phyloP scores from a whole-genome alignment of 2,329 filamentous ascomycete genomes.

The Bipolaris victoriae region DNA sequence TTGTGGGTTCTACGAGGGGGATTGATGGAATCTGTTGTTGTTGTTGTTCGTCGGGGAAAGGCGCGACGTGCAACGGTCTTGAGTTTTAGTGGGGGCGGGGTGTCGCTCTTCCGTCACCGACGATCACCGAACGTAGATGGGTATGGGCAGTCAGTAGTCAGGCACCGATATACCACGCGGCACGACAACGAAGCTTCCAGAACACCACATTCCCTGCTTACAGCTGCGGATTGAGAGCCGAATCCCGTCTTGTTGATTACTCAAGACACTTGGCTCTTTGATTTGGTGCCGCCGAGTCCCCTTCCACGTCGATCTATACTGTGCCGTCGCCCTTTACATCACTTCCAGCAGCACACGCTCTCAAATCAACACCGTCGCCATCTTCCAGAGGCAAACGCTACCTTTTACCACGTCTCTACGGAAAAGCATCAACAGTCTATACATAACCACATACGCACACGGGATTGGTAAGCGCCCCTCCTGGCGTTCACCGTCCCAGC shows the following conservation, averaged over 20 bases:
- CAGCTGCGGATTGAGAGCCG: neutral
- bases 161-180: conserved; percentile 25
- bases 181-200: conserved; percentile 34
- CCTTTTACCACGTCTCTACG: neutral
- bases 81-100: conserved; percentile 30
- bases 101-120: conserved; percentile 23
- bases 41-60: conserved; percentile 21
- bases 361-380: neutral
- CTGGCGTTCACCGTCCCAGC: conserved; percentile 20
- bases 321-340: neutral
- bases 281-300: neutral
- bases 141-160: conserved; percentile 13
- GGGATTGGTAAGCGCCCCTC: conserved; percentile 27
- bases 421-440: neutral
- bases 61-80: conserved; percentile 21
- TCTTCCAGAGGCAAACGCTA: neutral
- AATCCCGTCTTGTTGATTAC: neutral
- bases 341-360: neutral
- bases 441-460: neutral
- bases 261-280: neutral
- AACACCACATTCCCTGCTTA: conserved; percentile 12
- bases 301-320: neutral
- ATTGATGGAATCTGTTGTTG: conserved; percentile 7
- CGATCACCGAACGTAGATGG: conserved; percentile 8
- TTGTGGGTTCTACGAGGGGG: conserved; percentile 23